A percentile compares a stretch with the other conserved stretches of the same genome.
phyloP scores from a whole-genome alignment of 495 filamentous ascomycete species.

The Podospora bellae-mahoneyi region DNA sequence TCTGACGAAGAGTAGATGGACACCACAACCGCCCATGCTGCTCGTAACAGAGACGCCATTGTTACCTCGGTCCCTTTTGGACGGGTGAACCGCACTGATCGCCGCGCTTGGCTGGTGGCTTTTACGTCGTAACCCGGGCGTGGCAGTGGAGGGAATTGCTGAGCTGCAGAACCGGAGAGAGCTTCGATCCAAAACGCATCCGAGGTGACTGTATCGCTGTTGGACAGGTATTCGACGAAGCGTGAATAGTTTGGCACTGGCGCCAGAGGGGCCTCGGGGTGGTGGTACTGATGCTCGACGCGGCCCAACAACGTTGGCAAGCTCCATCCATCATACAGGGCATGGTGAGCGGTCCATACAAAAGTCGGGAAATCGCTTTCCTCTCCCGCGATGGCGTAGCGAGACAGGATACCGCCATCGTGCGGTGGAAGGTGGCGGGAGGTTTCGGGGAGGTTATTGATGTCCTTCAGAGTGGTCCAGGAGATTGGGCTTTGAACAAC shows the following conservation, averaged over 20 bases:
- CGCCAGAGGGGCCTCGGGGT: constrained; percentile 16
- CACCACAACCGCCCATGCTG: constrained; percentile 40
- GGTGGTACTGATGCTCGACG: constrained; percentile 22
- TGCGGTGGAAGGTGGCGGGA: constrained; percentile 20
- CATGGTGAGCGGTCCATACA: constrained; percentile 51
- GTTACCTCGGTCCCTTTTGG: constrained; percentile 25
- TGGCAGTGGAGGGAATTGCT: constrained; percentile 33
- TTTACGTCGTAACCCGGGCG: constrained; percentile 21
- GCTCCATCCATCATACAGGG: constrained; percentile 64
- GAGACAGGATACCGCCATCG: constrained; percentile 20
- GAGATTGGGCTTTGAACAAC: constrained; percentile 17
- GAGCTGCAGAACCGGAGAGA: constrained; percentile 19
- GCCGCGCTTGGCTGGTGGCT: constrained; percentile 20
- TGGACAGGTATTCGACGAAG: constrained; percentile 28
- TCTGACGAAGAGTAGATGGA: constrained; percentile 30
- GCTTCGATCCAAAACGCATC: constrained; percentile 26
- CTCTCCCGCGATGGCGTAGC: constrained; percentile 18
- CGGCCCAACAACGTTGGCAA: constrained; percentile 33
- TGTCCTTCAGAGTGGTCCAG: constrained; percentile 16
- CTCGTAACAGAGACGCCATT: constrained; percentile 33
- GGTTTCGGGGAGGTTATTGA: constrained; percentile 8
- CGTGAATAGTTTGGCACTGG: constrained; percentile 27
- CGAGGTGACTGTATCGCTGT: constrained; percentile 14
- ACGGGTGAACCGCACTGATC: constrained; percentile 11
- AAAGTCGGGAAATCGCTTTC: constrained; percentile 44